Conservation (phyloP, 2,329 filamentous ascomycete genomes). For the Aspergillus fumigatus region DNA sequence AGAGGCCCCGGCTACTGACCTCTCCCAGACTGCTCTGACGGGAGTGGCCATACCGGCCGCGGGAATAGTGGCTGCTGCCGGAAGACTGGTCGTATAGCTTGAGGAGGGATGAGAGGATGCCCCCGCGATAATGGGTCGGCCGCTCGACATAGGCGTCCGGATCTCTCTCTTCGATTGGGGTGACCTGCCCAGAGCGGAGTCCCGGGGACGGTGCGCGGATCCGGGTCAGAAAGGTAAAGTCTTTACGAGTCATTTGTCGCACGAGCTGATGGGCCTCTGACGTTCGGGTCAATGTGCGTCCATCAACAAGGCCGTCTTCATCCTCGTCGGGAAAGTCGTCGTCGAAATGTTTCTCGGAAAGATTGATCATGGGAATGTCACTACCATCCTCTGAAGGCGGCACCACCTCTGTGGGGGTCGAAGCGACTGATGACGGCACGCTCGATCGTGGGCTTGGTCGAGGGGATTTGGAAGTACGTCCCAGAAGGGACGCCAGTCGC, state of each 20-base stretch:
- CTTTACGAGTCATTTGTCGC: constrained; percentile 35
- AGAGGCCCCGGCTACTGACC: constrained; percentile 26
- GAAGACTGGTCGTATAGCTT: constrained; percentile 60
- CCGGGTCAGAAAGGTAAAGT: constrained; percentile 29
- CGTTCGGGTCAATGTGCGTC: constrained; percentile 23
- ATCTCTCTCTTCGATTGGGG: constrained; percentile 38
- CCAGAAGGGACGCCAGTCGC: constrained; percentile 31
- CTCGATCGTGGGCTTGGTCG: constrained; percentile 24
- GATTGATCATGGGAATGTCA: constrained; percentile 32
- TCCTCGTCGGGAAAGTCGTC: constrained; percentile 29
- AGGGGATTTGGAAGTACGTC: constrained; percentile 27
- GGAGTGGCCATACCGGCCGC: constrained; percentile 25
- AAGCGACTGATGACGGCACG: constrained; percentile 26
- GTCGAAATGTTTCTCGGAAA: constrained; percentile 29
- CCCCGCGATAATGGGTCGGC: constrained; percentile 65
- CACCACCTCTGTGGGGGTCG: constrained; percentile 24
- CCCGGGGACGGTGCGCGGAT: constrained; percentile 28
- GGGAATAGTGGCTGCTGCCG: constrained; percentile 22
- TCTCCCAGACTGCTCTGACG: constrained; percentile 30
- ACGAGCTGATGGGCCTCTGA: constrained; percentile 31
- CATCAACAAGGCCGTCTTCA: constrained; percentile 23
- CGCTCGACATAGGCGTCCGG: constrained; percentile 61
- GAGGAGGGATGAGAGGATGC: constrained; percentile 67
- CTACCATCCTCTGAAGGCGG: constrained; percentile 28
- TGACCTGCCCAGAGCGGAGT: constrained; percentile 31